Evolutionary conservation across 495 filamentous ascomycete species (phyloP).

Genomic region (Elaphomyces granulatus): DNA sequence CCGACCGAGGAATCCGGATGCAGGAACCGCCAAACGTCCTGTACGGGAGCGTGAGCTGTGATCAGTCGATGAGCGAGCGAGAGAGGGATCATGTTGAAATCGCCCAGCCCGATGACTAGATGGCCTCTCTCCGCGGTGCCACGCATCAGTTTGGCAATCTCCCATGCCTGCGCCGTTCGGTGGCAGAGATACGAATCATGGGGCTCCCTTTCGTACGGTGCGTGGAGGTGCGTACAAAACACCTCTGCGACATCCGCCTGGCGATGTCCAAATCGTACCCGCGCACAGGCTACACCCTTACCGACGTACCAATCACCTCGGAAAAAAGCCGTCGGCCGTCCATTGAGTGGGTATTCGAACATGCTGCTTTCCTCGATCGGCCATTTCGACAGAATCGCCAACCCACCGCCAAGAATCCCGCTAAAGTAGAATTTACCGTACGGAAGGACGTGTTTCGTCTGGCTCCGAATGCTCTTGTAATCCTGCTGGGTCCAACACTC

Average conservation of each 20-base stretch:
- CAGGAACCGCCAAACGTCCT: constrained; percentile 67
- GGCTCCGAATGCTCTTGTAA: constrained; percentile 63
- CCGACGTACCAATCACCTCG: constrained; percentile 87
- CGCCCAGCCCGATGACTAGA: constrained; percentile 70
- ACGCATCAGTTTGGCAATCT: constrained; percentile 81
- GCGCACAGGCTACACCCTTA: constrained; percentile 81
- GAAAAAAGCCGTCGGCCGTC: constrained; percentile 83
- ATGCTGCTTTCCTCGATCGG: constrained; percentile 89
- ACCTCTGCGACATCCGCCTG: constrained; percentile 65
- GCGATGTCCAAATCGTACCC: constrained; percentile 55
- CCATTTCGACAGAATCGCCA: constrained; percentile 90
- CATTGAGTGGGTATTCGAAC: constrained; percentile 81
- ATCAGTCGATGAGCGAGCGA: constrained; percentile 81
- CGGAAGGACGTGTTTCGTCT: constrained; percentile 66
- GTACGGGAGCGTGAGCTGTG: constrained; percentile 59
- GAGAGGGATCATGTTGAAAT: constrained; percentile 88
- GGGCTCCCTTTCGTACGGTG: constrained; percentile 69
- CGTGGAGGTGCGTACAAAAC: constrained; percentile 90
- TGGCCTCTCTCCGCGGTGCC: constrained; percentile 74
- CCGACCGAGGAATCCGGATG: constrained; percentile 71
- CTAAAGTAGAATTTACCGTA: constrained; percentile 90
- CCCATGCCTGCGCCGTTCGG: constrained; percentile 90
- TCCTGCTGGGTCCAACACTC: constrained; percentile 93
- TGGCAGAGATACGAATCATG: constrained; percentile 82
- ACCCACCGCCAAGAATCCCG: constrained; percentile 75